Evolutionary conservation across 306 rosid species (phyloP).

Genomic region (Dryas octopetala): DNA sequence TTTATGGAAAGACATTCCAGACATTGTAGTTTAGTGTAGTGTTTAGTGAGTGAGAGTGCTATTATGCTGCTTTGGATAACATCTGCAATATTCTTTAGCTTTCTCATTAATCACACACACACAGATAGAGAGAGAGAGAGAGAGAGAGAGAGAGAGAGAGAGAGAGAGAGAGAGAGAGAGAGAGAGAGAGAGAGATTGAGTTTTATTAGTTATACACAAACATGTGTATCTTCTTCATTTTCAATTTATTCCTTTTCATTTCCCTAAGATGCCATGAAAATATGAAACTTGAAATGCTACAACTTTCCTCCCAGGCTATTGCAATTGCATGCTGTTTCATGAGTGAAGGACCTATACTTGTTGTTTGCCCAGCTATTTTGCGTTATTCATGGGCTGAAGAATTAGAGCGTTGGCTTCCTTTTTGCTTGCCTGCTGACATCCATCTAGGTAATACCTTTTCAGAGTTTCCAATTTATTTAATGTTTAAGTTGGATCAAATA

Average conservation of each 20-base stretch:
- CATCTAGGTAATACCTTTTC: constrained; percentile 63
- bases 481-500: constrained; percentile 15
- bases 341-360: constrained; percentile 78
- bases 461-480: background rate
- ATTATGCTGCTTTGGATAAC: background rate
- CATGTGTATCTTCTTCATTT: constrained; percentile 8
- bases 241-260: background rate
- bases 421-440: constrained; percentile 77
- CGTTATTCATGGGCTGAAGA: constrained; percentile 98
- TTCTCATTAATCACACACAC: background rate
- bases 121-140: background rate
- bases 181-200: background rate
- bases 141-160: too few species aligned
- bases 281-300: background rate
- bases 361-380: constrained; percentile 94
- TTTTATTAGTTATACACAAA: background rate
- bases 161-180: too few species aligned
- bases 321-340: constrained; percentile 83
- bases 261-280: constrained; percentile 2
- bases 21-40: background rate
- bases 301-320: constrained; percentile 62
- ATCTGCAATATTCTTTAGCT: constrained; percentile 2
- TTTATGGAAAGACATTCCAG: background rate
- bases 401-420: constrained; percentile 92
- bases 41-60: background rate